Evolutionary conservation across 139 green algal species (phyloP).

Genomic region (Micractinium sp.): DNA sequence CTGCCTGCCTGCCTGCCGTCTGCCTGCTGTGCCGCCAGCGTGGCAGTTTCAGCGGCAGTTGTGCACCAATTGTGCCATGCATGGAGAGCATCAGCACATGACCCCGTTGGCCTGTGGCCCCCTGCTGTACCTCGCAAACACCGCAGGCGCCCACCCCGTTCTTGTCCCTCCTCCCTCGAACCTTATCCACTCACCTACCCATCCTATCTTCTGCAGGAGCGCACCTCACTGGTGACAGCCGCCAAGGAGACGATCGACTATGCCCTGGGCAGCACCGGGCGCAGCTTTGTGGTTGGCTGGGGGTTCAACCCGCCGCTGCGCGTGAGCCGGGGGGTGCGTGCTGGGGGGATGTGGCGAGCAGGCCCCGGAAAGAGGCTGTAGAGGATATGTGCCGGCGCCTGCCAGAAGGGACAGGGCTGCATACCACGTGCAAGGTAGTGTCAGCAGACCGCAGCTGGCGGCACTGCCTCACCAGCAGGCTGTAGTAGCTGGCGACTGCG

Average conservation of each 20-base stretch:
- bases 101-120: too few relatives aligned
- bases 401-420: too few relatives aligned
- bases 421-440: too few relatives aligned
- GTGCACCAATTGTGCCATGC: background rate
- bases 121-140: background rate
- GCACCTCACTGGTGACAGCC: background rate
- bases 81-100: too few relatives aligned
- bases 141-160: too few relatives aligned
- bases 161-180: background rate
- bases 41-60: background rate
- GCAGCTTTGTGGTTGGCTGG: constrained; percentile 53
- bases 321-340: background rate
- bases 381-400: too few relatives aligned
- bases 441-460: too few relatives aligned
- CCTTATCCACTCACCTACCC: background rate
- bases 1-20: background rate
- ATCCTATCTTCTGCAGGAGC: background rate
- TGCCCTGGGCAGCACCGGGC: constrained; percentile 41
- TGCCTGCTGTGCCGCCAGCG: background rate
- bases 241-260: constrained; percentile 54
- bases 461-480: too few relatives aligned
- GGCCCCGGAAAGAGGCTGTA: too few relatives aligned
- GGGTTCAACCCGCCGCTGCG: constrained; percentile 19
- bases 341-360: background rate
- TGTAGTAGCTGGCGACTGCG: background rate